Percentiles rank a stretch among this genome's conserved stretches.
Conservation (phyloP, 306 rosid genomes). For the Trifolium dubium region DNA sequence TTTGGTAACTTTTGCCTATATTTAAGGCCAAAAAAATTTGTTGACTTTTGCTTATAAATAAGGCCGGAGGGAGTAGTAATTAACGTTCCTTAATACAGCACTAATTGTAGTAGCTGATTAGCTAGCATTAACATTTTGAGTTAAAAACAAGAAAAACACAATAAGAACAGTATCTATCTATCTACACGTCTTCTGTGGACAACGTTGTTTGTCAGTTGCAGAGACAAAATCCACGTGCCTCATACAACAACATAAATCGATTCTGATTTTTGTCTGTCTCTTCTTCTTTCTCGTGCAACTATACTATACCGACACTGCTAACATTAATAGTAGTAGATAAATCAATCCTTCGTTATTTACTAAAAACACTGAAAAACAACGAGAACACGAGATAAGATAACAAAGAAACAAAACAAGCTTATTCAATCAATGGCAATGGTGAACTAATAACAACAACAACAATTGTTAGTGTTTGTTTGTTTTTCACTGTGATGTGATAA, state of each 20-base stretch:
- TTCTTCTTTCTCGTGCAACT: background rate
- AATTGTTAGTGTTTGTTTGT: background rate
- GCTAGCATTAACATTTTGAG: no score
- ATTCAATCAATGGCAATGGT: background rate
- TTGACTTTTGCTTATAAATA: no score
- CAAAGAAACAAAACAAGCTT: background rate
- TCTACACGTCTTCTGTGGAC: background rate
- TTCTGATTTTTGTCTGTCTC: background rate
- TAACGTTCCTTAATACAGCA: no score
- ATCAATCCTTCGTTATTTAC: background rate
- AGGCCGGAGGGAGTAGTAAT: no score
- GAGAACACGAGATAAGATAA: background rate
- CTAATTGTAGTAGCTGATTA: no score
- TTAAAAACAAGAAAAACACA: no score
- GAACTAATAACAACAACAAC: background rate
- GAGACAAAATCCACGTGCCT: slow-evolving; percentile 26
- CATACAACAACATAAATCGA: background rate
- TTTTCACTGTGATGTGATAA: background rate
- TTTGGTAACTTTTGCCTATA: no score
- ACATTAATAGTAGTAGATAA: background rate
- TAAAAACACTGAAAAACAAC: background rate
- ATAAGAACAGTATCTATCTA: no score
- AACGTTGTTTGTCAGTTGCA: slow-evolving; percentile 1
- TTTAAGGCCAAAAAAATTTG: no score
- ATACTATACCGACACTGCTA: slow-evolving; percentile 10